These are phyloP conservation scores for Steccherinum ochraceum DNA, from an alignment of 768 basidiomycete species.

Conservation along the genomic window DNA sequence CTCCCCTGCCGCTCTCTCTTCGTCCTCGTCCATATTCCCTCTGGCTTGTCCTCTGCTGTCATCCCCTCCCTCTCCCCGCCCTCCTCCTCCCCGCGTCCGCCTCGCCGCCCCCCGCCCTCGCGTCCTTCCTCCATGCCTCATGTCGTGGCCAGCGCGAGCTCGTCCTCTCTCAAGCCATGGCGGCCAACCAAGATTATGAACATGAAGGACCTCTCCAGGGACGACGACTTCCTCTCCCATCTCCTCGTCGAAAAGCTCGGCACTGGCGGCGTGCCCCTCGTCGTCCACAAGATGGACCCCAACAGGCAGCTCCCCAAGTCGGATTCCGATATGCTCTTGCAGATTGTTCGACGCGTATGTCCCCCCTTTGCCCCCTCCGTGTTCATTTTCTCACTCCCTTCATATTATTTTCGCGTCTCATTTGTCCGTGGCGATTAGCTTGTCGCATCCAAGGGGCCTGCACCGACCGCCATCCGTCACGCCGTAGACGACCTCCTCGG, in stretches of 20 bases:
- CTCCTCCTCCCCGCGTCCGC: too few species aligned
- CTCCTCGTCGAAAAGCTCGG: conserved; percentile 86
- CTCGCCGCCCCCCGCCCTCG: conserved; percentile 7
- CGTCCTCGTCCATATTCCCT: not conserved
- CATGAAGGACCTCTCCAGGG: conserved; percentile 82
- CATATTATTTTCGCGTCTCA: conserved; percentile 18
- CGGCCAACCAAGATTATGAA: conserved; percentile 86
- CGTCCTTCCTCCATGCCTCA: conserved; percentile 17
- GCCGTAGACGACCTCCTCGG: conserved; percentile 74
- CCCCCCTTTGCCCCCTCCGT: conserved; percentile 10
- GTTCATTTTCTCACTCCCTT: conserved; percentile 19
- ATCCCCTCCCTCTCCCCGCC: conserved; percentile 11
- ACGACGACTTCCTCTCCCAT: conserved; percentile 89
- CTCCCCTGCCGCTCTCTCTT: conserved; percentile 3
- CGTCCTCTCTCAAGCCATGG: conserved; percentile 38
- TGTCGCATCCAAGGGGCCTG: conserved; percentile 47
- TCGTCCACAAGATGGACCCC: conserved; percentile 88
- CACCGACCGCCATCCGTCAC: conserved; percentile 55
- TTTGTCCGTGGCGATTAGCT: conserved; percentile 37
- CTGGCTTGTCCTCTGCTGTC: conserved; percentile 8
- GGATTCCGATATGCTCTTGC: conserved; percentile 58
- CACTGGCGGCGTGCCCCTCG: conserved; percentile 70
- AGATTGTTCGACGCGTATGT: conserved; percentile 73
- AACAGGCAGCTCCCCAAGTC: conserved; percentile 73
- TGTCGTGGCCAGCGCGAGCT: conserved; percentile 15